phyloP scores from a whole-genome alignment of 2,329 filamentous ascomycete genomes.

The Xylaria digitata region DNA sequence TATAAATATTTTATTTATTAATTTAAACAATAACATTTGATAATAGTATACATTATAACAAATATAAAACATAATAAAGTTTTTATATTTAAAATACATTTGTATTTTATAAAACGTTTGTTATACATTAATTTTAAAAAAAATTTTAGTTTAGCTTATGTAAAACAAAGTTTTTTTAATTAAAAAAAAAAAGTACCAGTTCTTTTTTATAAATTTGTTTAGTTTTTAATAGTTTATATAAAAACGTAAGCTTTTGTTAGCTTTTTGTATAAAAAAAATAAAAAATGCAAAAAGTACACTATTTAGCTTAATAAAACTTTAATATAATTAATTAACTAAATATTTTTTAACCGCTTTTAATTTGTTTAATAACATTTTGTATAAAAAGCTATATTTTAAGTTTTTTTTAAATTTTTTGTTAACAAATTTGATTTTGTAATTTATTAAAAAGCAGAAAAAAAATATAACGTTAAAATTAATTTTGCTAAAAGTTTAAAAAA shows the following conservation, averaged over 20 bases:
- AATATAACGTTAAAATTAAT: no score
- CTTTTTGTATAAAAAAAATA: background rate
- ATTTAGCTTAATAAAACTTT: no score
- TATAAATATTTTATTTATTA: background rate
- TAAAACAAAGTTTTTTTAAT: slow-evolving; percentile 1
- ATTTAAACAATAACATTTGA: background rate
- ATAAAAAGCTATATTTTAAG: no score
- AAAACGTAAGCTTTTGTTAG: background rate
- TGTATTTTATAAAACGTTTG: background rate
- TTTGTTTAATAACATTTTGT: no score
- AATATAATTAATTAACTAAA: no score
- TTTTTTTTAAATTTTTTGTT: no score
- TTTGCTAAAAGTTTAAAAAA: no score
- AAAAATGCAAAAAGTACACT: no score
- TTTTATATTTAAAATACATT: background rate
- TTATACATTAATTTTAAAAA: background rate
- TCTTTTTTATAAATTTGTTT: background rate
- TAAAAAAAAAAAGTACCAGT: background rate
- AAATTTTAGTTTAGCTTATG: background rate
- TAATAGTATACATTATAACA: background rate
- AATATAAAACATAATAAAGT: background rate
- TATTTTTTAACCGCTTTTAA: no score
- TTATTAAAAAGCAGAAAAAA: no score
- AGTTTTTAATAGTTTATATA: background rate
- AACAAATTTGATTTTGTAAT: no score